Conservation (phyloP, 2,329 filamentous ascomycete species). For the Ophiostoma quercus region DNA sequence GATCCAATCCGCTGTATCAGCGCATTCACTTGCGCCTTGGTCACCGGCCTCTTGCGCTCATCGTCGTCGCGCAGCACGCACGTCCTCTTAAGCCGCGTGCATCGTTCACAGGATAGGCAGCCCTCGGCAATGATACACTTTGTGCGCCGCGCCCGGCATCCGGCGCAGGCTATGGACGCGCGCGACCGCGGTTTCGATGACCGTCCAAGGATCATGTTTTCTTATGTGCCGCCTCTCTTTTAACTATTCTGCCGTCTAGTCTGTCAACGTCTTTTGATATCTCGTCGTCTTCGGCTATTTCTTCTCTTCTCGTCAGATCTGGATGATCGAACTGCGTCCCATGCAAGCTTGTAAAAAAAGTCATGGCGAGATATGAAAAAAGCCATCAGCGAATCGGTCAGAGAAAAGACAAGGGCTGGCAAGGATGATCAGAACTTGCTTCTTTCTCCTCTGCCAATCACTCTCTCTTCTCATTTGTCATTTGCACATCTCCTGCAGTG, state of each 20-base stretch:
- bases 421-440: neutral
- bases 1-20: constrained; percentile 19
- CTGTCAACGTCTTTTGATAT: neutral
- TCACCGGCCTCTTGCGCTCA: constrained; percentile 24
- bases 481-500: neutral
- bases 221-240: too few species aligned
- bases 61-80: constrained; percentile 24
- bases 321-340: neutral
- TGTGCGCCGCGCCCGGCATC: constrained; percentile 23
- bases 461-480: too few species aligned
- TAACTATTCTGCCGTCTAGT: neutral
- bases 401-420: neutral
- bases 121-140: constrained; percentile 25
- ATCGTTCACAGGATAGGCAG: constrained; percentile 20
- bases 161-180: constrained; percentile 24
- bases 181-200: constrained; percentile 23
- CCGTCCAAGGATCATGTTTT: constrained; percentile 20
- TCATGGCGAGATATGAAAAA: neutral
- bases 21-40: constrained; percentile 22
- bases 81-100: constrained; percentile 19
- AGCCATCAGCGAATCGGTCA: neutral
- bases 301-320: neutral
- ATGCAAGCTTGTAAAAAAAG: too few species aligned
- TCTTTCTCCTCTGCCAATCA: neutral
- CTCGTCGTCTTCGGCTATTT: neutral